These are phyloP conservation scores for Sporothrix globosa DNA, from an alignment of 2,329 filamentous ascomycete genomes.

Conservation along the genomic window DNA sequence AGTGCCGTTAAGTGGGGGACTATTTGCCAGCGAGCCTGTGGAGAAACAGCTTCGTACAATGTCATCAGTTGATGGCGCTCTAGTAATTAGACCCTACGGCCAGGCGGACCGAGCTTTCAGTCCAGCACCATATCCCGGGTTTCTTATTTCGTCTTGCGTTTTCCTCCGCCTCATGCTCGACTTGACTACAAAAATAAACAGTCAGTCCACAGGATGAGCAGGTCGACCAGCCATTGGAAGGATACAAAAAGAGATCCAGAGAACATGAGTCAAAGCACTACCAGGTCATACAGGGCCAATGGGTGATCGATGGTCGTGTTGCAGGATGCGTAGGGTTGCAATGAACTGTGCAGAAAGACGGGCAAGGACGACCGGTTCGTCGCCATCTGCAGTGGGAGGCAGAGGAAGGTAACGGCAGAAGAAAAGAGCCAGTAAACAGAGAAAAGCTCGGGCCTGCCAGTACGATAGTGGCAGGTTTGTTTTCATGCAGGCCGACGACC, in stretches of 20 bases:
- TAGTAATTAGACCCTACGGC: background rate
- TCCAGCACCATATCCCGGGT: constrained; percentile 15
- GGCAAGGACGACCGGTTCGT: constrained; percentile 6
- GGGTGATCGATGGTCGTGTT: background rate
- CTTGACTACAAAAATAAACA: background rate
- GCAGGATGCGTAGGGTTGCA: constrained; percentile 24
- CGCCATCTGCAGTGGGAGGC: background rate
- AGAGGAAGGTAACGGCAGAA: background rate
- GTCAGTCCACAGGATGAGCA: background rate
- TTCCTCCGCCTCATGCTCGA: background rate
- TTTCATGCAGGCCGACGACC: background rate
- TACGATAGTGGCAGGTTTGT: constrained; percentile 22
- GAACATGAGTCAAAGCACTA: background rate
- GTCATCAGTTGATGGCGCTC: constrained; percentile 7
- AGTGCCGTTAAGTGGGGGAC: constrained; percentile 12
- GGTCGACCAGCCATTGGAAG: background rate
- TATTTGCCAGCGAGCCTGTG: background rate
- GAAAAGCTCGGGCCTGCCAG: constrained; percentile 24
- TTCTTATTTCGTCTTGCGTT: background rate
- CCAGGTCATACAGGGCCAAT: background rate
- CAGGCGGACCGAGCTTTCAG: constrained; percentile 20
- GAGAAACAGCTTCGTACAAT: background rate
- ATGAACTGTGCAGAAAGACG: constrained; percentile 13
- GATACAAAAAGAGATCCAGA: background rate
- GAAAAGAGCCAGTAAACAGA: background rate